phyloP scores from a whole-genome alignment of 208 protist genomes.

The Acanthamoeba royreba region DNA sequence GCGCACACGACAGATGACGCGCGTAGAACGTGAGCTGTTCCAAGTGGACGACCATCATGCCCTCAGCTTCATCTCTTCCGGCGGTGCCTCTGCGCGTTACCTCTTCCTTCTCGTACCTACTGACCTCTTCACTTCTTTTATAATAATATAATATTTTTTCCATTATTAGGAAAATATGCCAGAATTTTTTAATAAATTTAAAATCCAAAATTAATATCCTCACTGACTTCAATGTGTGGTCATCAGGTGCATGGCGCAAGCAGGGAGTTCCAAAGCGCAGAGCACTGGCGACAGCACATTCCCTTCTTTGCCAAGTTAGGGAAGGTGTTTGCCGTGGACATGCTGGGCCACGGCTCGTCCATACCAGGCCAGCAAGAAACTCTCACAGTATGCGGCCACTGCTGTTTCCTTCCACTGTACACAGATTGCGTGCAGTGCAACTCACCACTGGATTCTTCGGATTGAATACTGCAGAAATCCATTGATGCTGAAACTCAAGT shows the following conservation, averaged over 20 bases:
- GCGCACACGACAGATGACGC: neutral
- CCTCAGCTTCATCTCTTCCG: neutral
- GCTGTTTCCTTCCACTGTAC: no score
- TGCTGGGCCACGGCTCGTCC: slow-evolving; percentile 32
- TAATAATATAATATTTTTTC: no score
- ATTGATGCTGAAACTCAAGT: neutral
- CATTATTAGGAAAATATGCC: no score
- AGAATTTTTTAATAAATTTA: neutral
- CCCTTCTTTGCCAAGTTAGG: neutral
- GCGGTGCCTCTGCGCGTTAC: neutral
- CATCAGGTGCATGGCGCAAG: neutral
- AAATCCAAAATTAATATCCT: neutral
- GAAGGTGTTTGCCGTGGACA: neutral
- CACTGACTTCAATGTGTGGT: neutral
- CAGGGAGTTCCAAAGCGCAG: slow-evolving; percentile 30
- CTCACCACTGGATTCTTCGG: neutral
- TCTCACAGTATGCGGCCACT: neutral
- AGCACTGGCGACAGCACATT: slow-evolving; percentile 3
- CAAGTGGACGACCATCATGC: neutral
- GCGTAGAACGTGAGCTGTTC: neutral
- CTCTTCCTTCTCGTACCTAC: neutral
- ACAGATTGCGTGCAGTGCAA: no score
- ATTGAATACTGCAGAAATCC: neutral
- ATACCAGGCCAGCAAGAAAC: neutral
- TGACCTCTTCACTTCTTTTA: neutral